Evolutionary conservation across 2,329 filamentous ascomycete species (phyloP).

Genomic region (Cyphellophora europaea): DNA sequence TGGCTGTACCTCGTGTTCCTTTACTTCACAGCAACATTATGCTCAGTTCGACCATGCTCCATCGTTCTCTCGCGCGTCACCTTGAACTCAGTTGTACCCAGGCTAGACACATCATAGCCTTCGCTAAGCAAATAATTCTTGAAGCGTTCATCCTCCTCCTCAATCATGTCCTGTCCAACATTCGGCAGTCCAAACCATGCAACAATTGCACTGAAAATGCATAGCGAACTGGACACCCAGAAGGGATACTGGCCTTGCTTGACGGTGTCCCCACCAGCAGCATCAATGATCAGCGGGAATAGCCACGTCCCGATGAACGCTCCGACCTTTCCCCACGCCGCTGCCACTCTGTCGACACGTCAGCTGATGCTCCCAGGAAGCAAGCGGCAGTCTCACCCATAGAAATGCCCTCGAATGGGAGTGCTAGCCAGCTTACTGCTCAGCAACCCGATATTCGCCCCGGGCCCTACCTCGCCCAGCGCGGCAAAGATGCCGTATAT

Average conservation of each 20-base stretch:
- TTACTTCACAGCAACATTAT: no score
- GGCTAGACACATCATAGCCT: conserved; percentile 62
- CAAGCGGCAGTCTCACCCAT: conserved; percentile 41
- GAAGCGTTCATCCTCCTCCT: conserved; percentile 68
- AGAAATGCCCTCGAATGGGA: conserved; percentile 68
- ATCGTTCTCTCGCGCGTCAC: no score
- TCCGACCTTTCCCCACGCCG: conserved; percentile 37
- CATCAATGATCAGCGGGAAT: conserved; percentile 57
- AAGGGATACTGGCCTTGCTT: conserved; percentile 76
- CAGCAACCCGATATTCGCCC: conserved; percentile 82
- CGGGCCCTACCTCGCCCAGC: conserved; percentile 72
- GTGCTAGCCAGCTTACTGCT: conserved; percentile 84
- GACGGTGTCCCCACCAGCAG: conserved; percentile 44
- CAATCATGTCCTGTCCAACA: conserved; percentile 70
- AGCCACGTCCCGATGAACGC: conserved; percentile 82
- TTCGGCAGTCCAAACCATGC: conserved; percentile 62
- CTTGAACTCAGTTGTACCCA: conserved; percentile 33
- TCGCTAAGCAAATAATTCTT: conserved; percentile 62
- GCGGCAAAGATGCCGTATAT: conserved; percentile 71
- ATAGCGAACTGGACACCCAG: conserved; percentile 70
- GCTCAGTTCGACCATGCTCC: no score
- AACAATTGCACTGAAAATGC: conserved; percentile 62
- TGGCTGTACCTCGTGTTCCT: no score
- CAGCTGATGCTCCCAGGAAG: neutral
- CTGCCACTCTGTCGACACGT: conserved; percentile 20